Base-by-base conservation (phyloP, 2,329 filamentous ascomycete species). In the Fusarium ramigenum region DNA sequence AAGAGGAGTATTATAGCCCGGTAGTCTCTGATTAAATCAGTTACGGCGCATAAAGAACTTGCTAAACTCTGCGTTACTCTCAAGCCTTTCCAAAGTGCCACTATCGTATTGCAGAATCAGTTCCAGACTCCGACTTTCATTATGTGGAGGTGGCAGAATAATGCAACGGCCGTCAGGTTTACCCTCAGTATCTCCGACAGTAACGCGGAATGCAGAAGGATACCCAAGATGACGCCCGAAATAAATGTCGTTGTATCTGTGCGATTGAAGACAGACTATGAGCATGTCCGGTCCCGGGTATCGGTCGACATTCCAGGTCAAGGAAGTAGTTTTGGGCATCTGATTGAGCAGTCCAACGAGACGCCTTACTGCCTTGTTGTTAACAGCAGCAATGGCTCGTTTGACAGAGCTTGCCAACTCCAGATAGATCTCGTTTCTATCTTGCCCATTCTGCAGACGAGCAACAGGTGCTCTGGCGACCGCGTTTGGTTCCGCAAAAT, bases 241-340 rank as follows among this genome's bases (percentile, higher is more conserved):
- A 39, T 58, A 50, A 28, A 64, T 64, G 10, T 64, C 64, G 9
- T 67, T 64, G 2, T 52, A 67, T 18, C 16, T 32, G 12, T 67
- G 64, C 5, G 42, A 34, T 37, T 67, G 64, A 2, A 67, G 23
- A 36, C 64, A 67, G 44, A 67, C 64, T n/a, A 67, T 67, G 5
- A 67, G 64, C 60, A 67, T 64, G 32, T 67, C 64, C 2, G 64
- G 64, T 1, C 64, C 64, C 1, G 64, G 64, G 39, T 59, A 67
- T 28, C 64, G 64, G 44, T 67, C 43, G 16, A 43, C 60, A 21
- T 67, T 67, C 64, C 64, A 67, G 5, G 64, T 67, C 34, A 67
- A 47, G 3, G 44, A 53, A 15, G 64, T 67, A 11, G 43, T 63
- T 10, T 67, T 67, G 4, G 64, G 64, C 64, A 67, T 67, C 12